Conservation (phyloP, 2,329 filamentous ascomycete species). For the Aureobasidium leucospermi region DNA sequence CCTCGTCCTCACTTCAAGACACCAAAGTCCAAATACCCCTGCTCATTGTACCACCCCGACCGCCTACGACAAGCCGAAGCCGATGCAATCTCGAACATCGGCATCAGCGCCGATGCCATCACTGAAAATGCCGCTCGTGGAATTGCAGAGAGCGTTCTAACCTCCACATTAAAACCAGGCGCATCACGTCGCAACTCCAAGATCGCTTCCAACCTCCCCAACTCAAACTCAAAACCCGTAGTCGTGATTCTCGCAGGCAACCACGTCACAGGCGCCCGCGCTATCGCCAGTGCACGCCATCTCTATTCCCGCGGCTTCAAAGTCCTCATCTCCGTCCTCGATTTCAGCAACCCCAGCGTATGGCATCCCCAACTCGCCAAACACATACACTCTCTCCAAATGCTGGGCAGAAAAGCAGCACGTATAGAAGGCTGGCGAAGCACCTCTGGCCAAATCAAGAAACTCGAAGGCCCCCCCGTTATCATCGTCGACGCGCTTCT, state of each 20-base stretch:
- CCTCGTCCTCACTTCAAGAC: slow-evolving; percentile 39
- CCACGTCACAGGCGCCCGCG: slow-evolving; percentile 78
- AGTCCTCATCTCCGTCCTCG: slow-evolving; percentile 75
- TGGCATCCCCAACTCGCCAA: slow-evolving; percentile 72
- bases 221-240: slow-evolving; percentile 45
- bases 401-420: slow-evolving; percentile 46
- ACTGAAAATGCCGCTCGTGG: slow-evolving; percentile 85
- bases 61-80: slow-evolving; percentile 92
- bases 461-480: slow-evolving; percentile 58
- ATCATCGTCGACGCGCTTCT: slow-evolving; percentile 85
- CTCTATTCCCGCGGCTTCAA: slow-evolving; percentile 75
- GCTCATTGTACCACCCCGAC: slow-evolving; percentile 47
- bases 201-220: slow-evolving; percentile 46
- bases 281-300: slow-evolving; percentile 78
- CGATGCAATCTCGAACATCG: slow-evolving; percentile 78
- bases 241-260: slow-evolving; percentile 88
- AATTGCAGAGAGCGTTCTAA: slow-evolving; percentile 74
- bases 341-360: slow-evolving; percentile 74
- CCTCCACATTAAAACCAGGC: slow-evolving; percentile 20
- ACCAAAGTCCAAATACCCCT: slow-evolving; percentile 47
- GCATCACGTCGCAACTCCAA: slow-evolving; percentile 27
- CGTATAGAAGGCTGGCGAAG: slow-evolving; percentile 58
- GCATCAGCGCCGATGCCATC: slow-evolving; percentile 82
- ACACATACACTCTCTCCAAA: slow-evolving; percentile 73
- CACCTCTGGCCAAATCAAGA: slow-evolving; percentile 46